These are phyloP conservation scores for Aspergillus thermomutatus DNA, from an alignment of 2,329 filamentous ascomycete genomes.

Conservation along the genomic window DNA sequence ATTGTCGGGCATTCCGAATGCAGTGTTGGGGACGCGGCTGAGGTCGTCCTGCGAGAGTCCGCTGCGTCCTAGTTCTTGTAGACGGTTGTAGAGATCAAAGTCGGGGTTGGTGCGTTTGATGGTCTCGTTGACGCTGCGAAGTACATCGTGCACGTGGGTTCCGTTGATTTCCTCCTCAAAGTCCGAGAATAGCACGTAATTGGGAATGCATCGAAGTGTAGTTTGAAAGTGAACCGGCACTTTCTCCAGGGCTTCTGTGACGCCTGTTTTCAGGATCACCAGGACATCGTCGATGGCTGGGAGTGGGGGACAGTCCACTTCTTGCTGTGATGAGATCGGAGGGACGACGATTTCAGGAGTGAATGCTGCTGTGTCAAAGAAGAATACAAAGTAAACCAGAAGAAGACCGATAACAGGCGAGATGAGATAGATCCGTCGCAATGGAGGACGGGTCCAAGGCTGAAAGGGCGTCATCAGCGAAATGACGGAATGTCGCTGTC, in stretches of 20 bases:
- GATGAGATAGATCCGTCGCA: neutral
- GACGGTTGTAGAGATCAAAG: slow-evolving; percentile 49
- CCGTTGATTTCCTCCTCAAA: slow-evolving; percentile 51
- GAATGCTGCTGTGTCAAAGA: neutral
- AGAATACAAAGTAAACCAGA: neutral
- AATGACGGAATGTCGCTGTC: neutral
- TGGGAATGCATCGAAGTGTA: slow-evolving; percentile 53
- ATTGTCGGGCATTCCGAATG: slow-evolving; percentile 39
- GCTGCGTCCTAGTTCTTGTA: slow-evolving; percentile 41
- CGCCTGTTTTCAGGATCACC: slow-evolving; percentile 58
- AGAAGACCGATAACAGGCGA: neutral
- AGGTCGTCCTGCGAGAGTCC: slow-evolving; percentile 32
- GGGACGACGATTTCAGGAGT: neutral
- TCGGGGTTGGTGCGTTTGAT: slow-evolving; percentile 40
- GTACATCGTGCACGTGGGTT: slow-evolving; percentile 48
- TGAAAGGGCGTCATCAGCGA: neutral
- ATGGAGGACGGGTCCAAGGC: neutral
- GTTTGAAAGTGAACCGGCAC: slow-evolving; percentile 54
- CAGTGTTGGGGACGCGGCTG: slow-evolving; percentile 29
- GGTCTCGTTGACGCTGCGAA: slow-evolving; percentile 42
- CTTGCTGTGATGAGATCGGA: neutral
- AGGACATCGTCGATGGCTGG: slow-evolving; percentile 50
- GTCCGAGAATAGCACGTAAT: slow-evolving; percentile 59
- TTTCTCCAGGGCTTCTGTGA: slow-evolving; percentile 54
- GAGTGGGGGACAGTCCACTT: slow-evolving; percentile 24